Evolutionary conservation across 306 rosid species (phyloP).

Genomic region (Delonix regia): DNA sequence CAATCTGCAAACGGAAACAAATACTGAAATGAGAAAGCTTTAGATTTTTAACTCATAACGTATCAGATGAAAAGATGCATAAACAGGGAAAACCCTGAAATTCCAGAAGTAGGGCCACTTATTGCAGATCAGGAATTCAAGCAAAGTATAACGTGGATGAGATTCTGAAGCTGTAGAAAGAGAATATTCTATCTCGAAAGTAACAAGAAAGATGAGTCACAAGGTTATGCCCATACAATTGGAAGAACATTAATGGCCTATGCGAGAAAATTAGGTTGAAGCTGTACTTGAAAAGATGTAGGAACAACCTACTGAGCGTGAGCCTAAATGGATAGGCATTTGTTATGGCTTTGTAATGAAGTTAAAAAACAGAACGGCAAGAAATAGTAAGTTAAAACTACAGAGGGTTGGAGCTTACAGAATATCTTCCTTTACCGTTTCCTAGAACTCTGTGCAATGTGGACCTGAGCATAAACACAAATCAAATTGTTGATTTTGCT

Average conservation of each 20-base stretch:
- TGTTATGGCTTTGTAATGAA: neutral
- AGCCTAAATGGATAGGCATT: neutral
- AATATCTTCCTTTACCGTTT: slow-evolving; percentile 82
- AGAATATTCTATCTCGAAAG: neutral
- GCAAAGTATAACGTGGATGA: neutral
- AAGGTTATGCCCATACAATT: too few species aligned
- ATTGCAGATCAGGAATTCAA: neutral
- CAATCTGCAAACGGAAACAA: slow-evolving; percentile 56
- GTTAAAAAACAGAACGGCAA: neutral
- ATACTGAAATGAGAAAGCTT: neutral
- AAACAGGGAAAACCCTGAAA: neutral
- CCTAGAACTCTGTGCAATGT: slow-evolving; percentile 91
- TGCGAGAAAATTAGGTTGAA: too few species aligned
- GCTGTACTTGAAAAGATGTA: too few species aligned
- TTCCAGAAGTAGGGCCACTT: neutral
- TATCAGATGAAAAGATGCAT: neutral
- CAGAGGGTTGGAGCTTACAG: slow-evolving; percentile 56
- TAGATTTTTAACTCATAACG: neutral
- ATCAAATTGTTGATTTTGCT: slow-evolving; percentile 16
- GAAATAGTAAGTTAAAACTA: neutral
- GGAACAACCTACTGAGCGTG: neutral
- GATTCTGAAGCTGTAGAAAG: neutral
- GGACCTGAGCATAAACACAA: slow-evolving; percentile 59
- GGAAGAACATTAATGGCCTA: too few species aligned
- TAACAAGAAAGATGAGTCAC: too few species aligned